Conservation (phyloP, 176 grass and related monocot genomes). For the Alloteropsis semialata region DNA sequence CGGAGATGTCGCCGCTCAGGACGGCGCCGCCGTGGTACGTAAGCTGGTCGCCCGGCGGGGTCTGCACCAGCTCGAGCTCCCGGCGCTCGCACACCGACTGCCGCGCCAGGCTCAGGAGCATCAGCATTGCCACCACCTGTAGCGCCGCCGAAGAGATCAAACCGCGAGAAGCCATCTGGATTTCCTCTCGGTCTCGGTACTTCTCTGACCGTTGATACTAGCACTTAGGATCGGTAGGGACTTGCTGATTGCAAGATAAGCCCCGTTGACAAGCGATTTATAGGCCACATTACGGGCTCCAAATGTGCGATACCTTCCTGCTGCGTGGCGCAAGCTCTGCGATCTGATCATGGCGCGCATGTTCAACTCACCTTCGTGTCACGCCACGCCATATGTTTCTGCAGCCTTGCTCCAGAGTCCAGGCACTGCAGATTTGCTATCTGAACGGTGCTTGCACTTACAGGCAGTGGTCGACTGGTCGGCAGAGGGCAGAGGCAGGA, state of each 20-base stretch:
- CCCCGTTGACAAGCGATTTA: not conserved
- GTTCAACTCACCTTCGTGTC: not conserved
- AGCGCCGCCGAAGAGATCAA: not conserved
- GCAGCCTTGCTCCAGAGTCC: not conserved
- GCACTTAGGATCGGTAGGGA: not conserved
- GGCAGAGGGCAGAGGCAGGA: too few species aligned
- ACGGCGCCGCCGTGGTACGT: constrained; percentile 50
- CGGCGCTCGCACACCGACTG: not conserved
- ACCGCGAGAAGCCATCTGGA: not conserved
- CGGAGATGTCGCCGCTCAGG: constrained; percentile 36
- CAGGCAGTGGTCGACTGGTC: not conserved
- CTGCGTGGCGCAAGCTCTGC: not conserved
- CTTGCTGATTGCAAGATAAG: not conserved
- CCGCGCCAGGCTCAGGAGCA: not conserved
- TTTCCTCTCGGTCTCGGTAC: too few species aligned
- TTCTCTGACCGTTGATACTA: too few species aligned
- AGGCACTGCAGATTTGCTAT: too few species aligned
- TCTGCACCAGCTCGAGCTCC: not conserved
- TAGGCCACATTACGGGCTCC: not conserved
- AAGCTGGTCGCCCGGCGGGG: not conserved
- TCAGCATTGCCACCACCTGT: not conserved
- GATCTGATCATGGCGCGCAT: not conserved
- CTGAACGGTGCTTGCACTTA: not conserved
- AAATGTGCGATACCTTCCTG: not conserved
- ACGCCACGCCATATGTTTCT: not conserved